phyloP scores from a whole-genome alignment of 1,284 basidiomycete species.

The Ceratobasidium sp. region DNA sequence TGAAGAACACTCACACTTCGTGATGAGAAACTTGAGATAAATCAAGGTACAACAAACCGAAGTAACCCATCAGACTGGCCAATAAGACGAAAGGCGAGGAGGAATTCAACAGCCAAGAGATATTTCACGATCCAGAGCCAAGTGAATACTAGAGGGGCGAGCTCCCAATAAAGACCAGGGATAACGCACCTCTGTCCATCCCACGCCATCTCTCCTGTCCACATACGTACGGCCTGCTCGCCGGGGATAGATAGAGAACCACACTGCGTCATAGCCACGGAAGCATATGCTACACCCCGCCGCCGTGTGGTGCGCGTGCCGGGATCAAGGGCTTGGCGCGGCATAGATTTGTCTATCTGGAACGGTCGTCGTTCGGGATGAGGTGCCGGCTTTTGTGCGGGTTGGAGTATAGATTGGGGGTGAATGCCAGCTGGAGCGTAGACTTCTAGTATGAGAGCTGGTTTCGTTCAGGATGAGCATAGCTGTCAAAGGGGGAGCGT shows the following conservation, averaged over 20 bases:
- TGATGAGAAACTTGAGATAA: no score
- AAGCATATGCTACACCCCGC: not conserved
- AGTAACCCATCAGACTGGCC: not conserved
- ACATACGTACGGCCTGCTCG: not conserved
- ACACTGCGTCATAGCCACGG: slow-evolving; percentile 3
- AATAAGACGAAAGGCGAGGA: no score
- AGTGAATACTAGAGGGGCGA: no score
- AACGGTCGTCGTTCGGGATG: no score
- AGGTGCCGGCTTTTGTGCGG: no score
- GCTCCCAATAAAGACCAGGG: not conserved
- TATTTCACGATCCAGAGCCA: no score
- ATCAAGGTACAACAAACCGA: not conserved
- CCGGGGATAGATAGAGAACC: slow-evolving; percentile 2
- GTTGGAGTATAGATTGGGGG: no score
- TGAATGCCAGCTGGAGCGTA: no score
- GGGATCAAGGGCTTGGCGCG: slow-evolving; percentile 5
- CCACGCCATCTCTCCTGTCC: slow-evolving; percentile 1
- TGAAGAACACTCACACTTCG: not conserved
- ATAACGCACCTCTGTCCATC: not conserved
- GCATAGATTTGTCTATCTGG: not conserved
- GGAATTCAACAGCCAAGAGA: no score
- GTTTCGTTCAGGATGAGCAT: not conserved
- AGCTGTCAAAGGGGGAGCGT: no score
- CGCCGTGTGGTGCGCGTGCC: slow-evolving; percentile 2
- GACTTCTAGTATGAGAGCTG: no score